A percentile compares a stretch with the other conserved stretches of the same genome.
Evolutionary conservation across 192 early-diverging fungal genomes (phyloP).

Genomic region (Rhizophagus prolifer): DNA sequence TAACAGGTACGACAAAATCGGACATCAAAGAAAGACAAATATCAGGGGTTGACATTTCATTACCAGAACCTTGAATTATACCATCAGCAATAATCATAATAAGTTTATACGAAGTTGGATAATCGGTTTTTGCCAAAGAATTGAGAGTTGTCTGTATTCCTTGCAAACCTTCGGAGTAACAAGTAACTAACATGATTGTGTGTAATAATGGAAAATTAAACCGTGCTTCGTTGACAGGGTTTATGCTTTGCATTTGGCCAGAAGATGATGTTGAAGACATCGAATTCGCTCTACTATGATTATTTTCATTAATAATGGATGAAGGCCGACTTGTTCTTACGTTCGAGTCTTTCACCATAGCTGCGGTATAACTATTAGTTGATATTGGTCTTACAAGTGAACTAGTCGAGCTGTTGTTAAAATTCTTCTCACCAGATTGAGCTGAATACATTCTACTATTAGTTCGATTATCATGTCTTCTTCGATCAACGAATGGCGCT

Average conservation of each 20-base stretch:
- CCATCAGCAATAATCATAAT: conserved; percentile 80
- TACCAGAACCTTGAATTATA: conserved; percentile 74
- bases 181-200: conserved; percentile 74
- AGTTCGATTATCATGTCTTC: conserved; percentile 1
- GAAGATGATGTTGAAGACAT: conserved; percentile 40
- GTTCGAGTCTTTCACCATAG: neutral
- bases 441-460: too few relatives aligned
- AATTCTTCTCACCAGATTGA: neutral
- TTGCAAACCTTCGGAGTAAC: conserved; percentile 75
- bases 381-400: conserved; percentile 30
- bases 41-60: conserved; percentile 76
- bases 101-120: conserved; percentile 76
- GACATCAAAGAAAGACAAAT: conserved; percentile 79
- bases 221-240: conserved; percentile 45
- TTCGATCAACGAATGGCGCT: neutral
- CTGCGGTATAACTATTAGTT: conserved; percentile 36
- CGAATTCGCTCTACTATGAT: conserved; percentile 36
- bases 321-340: conserved; percentile 35
- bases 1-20: conserved; percentile 59
- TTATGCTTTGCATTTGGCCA: conserved; percentile 16
- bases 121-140: conserved; percentile 75
- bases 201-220: conserved; percentile 56
- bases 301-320: conserved; percentile 33
- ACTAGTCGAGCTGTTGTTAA: conserved; percentile 34
- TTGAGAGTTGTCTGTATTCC: conserved; percentile 74